Conservation (phyloP, 2,329 filamentous ascomycete genomes). For the Verticillium klebahnii region DNA sequence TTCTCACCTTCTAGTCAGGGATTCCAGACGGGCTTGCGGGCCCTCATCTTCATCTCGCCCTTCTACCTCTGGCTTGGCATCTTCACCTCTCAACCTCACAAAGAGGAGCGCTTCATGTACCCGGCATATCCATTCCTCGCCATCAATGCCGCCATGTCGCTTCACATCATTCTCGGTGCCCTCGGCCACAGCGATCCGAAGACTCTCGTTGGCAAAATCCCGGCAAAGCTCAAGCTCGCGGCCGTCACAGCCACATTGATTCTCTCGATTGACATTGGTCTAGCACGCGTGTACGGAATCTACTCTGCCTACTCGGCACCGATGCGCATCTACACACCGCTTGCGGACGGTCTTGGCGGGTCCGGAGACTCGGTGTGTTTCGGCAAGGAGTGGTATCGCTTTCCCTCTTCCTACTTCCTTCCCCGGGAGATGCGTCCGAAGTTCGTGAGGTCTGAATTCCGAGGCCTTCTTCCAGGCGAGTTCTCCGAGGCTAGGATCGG, state of each 20-base stretch:
- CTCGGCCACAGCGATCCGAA: conserved; percentile 67
- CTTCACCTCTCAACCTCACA: conserved; percentile 90
- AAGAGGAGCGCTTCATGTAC: conserved; percentile 99
- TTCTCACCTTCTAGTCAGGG: conserved; percentile 57
- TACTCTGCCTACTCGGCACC: conserved; percentile 82
- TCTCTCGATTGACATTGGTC: conserved; percentile 58
- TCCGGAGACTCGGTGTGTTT: conserved; percentile 74
- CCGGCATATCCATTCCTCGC: conserved; percentile 88
- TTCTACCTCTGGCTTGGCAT: conserved; percentile 95
- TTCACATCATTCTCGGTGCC: conserved; percentile 74
- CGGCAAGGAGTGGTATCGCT: conserved; percentile 97
- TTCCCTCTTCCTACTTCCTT: conserved; percentile 88
- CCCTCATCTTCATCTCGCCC: conserved; percentile 71
- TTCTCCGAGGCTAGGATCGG: conserved; percentile 71
- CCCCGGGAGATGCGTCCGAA: conserved; percentile 80
- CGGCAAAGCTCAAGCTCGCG: conserved; percentile 67
- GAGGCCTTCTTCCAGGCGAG: conserved; percentile 82
- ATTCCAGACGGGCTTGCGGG: conserved; percentile 67
- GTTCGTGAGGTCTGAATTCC: conserved; percentile 87
- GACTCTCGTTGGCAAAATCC: conserved; percentile 65
- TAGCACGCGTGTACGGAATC: conserved; percentile 71
- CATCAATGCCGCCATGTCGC: conserved; percentile 78
- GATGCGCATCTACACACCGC: conserved; percentile 61
- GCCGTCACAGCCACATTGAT: conserved; percentile 58
- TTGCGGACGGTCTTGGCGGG: conserved; percentile 53